phyloP scores from a whole-genome alignment of 257 asterid species.

The Solanum microdontum region DNA sequence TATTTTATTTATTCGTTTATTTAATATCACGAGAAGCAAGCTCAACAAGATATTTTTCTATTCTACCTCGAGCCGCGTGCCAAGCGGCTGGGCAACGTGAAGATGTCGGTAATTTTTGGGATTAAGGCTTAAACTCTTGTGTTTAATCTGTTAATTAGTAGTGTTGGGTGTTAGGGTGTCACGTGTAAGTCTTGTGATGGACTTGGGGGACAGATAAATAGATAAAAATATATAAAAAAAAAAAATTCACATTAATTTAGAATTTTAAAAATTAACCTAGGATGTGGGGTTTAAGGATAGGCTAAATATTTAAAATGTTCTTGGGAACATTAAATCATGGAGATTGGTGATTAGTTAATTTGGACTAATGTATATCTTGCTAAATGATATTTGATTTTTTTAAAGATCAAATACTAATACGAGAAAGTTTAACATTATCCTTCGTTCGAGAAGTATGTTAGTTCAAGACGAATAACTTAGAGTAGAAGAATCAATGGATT shows the following conservation, averaged over 20 bases:
- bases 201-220: not conserved
- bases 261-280: not conserved
- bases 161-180: constrained; percentile 14
- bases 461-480: not conserved
- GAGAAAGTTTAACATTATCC: not conserved
- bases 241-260: not conserved
- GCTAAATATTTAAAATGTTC: not conserved
- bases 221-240: not conserved
- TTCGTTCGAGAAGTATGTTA: not conserved
- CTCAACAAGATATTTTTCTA: not conserved
- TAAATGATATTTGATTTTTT: not conserved
- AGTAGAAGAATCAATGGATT: not conserved
- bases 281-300: not conserved
- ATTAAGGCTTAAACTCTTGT: not conserved
- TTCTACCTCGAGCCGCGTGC: constrained; percentile 1
- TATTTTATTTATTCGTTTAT: not conserved
- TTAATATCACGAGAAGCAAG: not conserved
- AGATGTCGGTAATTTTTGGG: not conserved
- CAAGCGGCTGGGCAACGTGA: not conserved
- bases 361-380: not conserved
- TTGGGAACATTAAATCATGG: not conserved
- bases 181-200: constrained; percentile 16
- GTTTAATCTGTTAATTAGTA: not conserved
- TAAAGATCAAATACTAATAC: not conserved
- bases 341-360: not conserved